Conservation (phyloP, 202 grass and related monocot genomes). For the Tripidium arundinaceum region DNA sequence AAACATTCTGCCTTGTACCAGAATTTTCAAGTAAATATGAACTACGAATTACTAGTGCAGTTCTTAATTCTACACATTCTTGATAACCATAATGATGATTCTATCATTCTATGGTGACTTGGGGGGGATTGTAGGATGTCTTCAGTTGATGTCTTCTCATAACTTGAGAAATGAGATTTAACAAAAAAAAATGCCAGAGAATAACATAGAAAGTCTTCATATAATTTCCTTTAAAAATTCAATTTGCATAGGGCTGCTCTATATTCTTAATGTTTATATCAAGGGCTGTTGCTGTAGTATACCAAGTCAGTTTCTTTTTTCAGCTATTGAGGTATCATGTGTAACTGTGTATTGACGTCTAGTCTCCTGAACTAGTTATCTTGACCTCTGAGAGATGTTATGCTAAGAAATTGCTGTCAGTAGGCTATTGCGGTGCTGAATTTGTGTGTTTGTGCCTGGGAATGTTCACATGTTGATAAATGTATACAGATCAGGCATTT, state of each 20-base stretch:
- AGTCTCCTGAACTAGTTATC: background rate
- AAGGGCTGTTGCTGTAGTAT: background rate
- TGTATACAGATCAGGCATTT: background rate
- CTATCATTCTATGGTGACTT: background rate
- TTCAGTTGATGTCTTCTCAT: background rate
- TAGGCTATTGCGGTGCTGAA: background rate
- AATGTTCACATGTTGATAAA: background rate
- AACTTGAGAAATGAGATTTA: background rate
- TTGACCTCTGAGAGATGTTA: background rate
- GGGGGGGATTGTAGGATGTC: background rate
- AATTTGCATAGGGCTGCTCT: background rate
- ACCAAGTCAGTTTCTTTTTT: background rate
- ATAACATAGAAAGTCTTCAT: background rate
- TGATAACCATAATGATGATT: background rate
- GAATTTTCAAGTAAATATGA: background rate
- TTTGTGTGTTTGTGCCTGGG: background rate
- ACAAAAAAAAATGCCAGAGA: background rate
- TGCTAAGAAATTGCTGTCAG: background rate
- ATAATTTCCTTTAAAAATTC: background rate
- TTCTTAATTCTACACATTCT: background rate
- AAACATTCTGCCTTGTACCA: background rate
- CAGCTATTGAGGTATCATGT: background rate
- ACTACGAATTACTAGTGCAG: background rate
- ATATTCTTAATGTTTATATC: background rate
- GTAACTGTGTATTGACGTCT: background rate